Conservation (phyloP, 352 stramenopile genomes). For the Thalassiosira exigua region DNA sequence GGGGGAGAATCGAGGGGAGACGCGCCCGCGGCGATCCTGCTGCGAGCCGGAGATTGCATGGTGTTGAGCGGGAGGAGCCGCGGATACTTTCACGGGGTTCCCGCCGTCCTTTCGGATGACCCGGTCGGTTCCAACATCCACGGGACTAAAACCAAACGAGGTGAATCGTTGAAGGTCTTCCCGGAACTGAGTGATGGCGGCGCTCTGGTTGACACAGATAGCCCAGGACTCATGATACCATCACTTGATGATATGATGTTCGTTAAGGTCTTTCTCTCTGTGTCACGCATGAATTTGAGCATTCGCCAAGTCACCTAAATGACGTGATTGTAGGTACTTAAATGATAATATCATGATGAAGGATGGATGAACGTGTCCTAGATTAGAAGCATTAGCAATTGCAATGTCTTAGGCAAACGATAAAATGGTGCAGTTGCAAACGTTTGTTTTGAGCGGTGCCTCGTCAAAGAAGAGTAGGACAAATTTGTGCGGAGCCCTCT, state of each 20-base stretch:
- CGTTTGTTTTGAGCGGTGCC: too few relatives aligned
- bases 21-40: constrained; percentile 45
- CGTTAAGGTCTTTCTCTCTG: constrained; percentile 45
- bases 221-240: constrained; percentile 4
- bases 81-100: constrained; percentile 54
- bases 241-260: constrained; percentile 42
- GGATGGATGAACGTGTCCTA: too few relatives aligned
- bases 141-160: neutral
- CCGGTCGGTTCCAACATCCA: neutral
- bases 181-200: constrained; percentile 35
- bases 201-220: neutral
- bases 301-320: constrained; percentile 60
- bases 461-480: too few relatives aligned
- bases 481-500: too few relatives aligned
- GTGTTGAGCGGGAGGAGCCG: constrained; percentile 51
- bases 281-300: constrained; percentile 58
- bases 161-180: constrained; percentile 26
- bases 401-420: too few relatives aligned
- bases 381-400: too few relatives aligned
- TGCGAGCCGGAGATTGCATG: constrained; percentile 55
- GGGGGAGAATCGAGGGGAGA: constrained; percentile 34
- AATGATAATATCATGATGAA: too few relatives aligned
- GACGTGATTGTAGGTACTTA: too few relatives aligned
- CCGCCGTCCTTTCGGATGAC: constrained; percentile 41
- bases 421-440: too few relatives aligned